Evolutionary conservation across 2,329 filamentous ascomycete genomes (phyloP), one percentile per base, ranked within the genome.

Genomic region (Diplodia mutila): DNA sequence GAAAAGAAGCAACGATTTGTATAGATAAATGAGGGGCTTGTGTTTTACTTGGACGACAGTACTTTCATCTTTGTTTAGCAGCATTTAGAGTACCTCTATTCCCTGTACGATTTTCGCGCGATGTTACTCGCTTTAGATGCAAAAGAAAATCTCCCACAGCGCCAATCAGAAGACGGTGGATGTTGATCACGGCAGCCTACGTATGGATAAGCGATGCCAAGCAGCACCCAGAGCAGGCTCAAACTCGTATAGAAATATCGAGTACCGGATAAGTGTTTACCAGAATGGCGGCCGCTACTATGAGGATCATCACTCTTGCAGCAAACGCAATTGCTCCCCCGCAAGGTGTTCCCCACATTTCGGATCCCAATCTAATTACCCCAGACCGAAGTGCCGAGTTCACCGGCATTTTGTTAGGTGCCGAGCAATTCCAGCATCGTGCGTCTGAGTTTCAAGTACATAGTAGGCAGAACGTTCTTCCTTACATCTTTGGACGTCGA

Each of bases 391-490:
- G 2, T 42, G 21, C 54, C 54, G n/a, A 42, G 5, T 18, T 27
- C 29, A 16, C 54, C 54, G 54, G 12, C 21, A 59, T 27, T 59
- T 2, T n/a, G 6, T 59, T 7, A 27, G 37, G 23, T 46, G 7
- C 54, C 54, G 34, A 18, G 21, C 34, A 23, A 12, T 7, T 23
- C n/a, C 12, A 11, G 16, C 34, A 23, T 27, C 21, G 23, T 53
- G 9, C 32, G 2, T 46, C 4, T 18, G 14, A 2, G 53, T 1
- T 59, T 16, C 21, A n/a, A n/a, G 4, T 42, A n/a, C n/a, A n/a
- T n/a, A n/a, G 14, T 11, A 42, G 54, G 54, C 54, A 59, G 46
- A 59, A 37, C 34, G 23, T 59, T 59, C 54, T 59, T 29, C 54
- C 54, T 59, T 27, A 4, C 37, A 27, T 25, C 49, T 27, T 52